Evolutionary conservation across 768 basidiomycete genomes (phyloP), one percentile per base, ranked within the genome.

Genomic region (Naganishia vaughanmartiniae): DNA sequence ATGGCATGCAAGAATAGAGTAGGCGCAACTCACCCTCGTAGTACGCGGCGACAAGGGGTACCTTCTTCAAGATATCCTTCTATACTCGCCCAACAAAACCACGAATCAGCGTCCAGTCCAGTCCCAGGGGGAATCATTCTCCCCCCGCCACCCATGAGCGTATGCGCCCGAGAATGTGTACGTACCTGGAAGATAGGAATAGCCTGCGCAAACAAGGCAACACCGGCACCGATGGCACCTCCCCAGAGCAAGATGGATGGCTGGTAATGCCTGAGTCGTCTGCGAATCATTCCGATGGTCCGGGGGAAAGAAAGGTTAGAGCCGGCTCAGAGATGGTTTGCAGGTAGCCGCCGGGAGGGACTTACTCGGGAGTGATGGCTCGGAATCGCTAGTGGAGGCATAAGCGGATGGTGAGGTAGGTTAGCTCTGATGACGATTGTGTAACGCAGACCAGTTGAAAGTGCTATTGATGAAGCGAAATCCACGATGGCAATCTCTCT

Each of bases 31-130:
- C 54, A 74, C 73, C 73, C 60, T 70, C 57, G 51, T 70, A 74
- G 74, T 74, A 74, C 17, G n/a, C 26, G 72, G 75, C 76, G 70
- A 79, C 78, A 45, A 74, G 67, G 12, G 79, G 79, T 63, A 80
- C 73, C 74, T 76, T 76, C 66, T 74, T 75, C 73, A 80, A 68
- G 21, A 80, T 76, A 70, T 80, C 79, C 65, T 76, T 76, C 71
- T 77, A 63, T 15, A 26, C 36, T 12, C 60, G 39, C n/a, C n/a
- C n/a, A n/a, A 28, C 24, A 42, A 39, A 42, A 21, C n/a, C 48
- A 51, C 42, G 14, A 3, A 24, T 58, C 57, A 39, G 26, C 57
- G 34, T 3, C 33, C 34, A 24, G 24, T 55, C 54, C 15, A 33
- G 34, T 21, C 9, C n/a, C 24, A 45, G 4, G 21, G 36, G 4